A percentile compares a stretch with the other conserved stretches of the same genome.
phyloP scores from a whole-genome alignment of 331 rosid species.

The Spiraea crenata region DNA sequence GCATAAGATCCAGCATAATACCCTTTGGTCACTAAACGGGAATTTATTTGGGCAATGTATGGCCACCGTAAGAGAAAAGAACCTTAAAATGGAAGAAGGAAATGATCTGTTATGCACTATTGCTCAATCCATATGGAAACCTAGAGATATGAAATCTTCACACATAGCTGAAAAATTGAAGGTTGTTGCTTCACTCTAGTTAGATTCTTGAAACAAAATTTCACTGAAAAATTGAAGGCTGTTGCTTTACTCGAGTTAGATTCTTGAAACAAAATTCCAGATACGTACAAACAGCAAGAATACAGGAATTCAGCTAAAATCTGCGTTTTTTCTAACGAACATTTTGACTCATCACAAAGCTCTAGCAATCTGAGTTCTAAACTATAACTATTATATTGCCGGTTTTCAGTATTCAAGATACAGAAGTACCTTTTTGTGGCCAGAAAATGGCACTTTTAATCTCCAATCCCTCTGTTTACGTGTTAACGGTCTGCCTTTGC shows the following conservation, averaged over 20 bases:
- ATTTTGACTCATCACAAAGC: background rate
- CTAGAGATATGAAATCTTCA: background rate
- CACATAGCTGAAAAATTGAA: background rate
- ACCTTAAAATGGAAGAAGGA: background rate
- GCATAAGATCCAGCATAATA: background rate
- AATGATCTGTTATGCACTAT: too few relatives aligned
- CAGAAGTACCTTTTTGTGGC: slow-evolving; percentile 65
- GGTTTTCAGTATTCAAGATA: slow-evolving; percentile 47
- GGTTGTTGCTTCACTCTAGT: too few relatives aligned
- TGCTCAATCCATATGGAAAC: background rate
- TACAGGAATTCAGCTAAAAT: slow-evolving; percentile 6
- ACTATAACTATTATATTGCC: background rate
- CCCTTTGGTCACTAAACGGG: background rate
- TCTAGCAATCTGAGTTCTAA: slow-evolving; percentile 22
- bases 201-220: too few relatives aligned
- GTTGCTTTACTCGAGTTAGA: background rate
- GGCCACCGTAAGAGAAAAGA: slow-evolving; percentile 8
- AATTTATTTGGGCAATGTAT: background rate
- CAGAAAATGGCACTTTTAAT: slow-evolving; percentile 60
- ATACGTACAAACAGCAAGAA: slow-evolving; percentile 14
- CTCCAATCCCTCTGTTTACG: slow-evolving; percentile 92
- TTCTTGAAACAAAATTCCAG: slow-evolving; percentile 4
- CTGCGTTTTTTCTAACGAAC: background rate
- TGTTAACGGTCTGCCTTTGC: slow-evolving; percentile 75
- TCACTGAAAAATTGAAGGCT: too few relatives aligned